Evolutionary conservation across 2,329 filamentous ascomycete species (phyloP).

Genomic region (Calonectria pauciramosa): DNA sequence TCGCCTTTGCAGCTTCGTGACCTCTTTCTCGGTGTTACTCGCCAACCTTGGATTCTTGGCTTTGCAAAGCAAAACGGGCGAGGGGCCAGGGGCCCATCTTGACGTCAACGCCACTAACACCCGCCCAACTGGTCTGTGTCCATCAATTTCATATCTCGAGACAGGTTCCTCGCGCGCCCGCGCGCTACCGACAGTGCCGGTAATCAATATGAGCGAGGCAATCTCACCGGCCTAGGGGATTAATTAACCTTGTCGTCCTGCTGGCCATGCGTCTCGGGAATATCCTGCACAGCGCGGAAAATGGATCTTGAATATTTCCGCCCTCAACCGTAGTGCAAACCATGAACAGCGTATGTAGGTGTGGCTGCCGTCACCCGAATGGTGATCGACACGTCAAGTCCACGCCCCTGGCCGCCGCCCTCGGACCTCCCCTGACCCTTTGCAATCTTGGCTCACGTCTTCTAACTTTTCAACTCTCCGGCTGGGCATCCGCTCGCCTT

Average conservation of each 20-base stretch:
- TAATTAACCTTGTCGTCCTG: neutral
- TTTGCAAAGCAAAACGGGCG: neutral
- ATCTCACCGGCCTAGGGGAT: neutral
- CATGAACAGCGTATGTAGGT: neutral
- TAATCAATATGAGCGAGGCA: neutral
- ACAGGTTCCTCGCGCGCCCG: neutral
- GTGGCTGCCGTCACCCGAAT: slow-evolving; percentile 14
- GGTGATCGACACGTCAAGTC: slow-evolving; percentile 20
- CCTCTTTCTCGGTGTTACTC: slow-evolving; percentile 7
- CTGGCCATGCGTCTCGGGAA: neutral
- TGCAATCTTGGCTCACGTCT: neutral
- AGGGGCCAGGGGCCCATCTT: neutral
- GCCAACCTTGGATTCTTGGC: neutral
- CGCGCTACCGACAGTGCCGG: neutral
- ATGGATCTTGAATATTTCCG: neutral
- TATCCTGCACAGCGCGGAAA: neutral
- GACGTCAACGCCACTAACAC: neutral
- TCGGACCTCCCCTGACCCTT: neutral
- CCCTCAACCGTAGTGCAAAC: neutral
- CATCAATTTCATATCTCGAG: neutral
- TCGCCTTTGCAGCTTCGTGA: neutral
- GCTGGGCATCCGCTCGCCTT: neutral
- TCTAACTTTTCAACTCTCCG: slow-evolving; percentile 1
- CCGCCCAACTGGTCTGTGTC: neutral
- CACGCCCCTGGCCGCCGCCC: neutral